Conservation (phyloP, 2,329 filamentous ascomycete genomes). For the Penicillium crustosum region DNA sequence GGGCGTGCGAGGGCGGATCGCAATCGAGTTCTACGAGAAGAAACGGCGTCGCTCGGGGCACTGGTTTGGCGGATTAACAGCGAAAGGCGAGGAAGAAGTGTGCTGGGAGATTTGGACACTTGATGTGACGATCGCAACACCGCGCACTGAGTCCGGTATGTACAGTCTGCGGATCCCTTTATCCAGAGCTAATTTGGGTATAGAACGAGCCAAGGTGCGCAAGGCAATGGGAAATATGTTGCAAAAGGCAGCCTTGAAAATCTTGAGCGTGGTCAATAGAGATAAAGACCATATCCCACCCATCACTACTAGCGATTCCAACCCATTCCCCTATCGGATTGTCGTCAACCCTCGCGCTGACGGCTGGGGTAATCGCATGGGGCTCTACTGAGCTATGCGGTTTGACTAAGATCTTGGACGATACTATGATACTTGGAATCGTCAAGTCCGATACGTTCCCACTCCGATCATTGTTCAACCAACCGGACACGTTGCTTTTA, state of each 20-base stretch:
- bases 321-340: constrained; percentile 95
- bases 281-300: constrained; percentile 97
- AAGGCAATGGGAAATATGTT: constrained; percentile 89
- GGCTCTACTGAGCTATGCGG: constrained; percentile 59
- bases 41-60: constrained; percentile 76
- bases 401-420: background rate
- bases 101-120: constrained; percentile 97
- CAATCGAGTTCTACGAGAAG: constrained; percentile 94
- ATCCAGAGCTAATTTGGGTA: constrained; percentile 2
- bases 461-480: constrained; percentile 1
- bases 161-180: constrained; percentile 4
- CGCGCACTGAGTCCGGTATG: constrained; percentile 82
- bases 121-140: constrained; percentile 88
- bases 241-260: constrained; percentile 83
- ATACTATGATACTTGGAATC: background rate
- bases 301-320: constrained; percentile 86
- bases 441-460: background rate
- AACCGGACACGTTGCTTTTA: background rate
- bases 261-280: constrained; percentile 79
- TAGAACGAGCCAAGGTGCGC: constrained; percentile 84
- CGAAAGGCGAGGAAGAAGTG: constrained; percentile 81
- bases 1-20: constrained; percentile 73
- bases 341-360: constrained; percentile 79
- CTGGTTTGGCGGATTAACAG: constrained; percentile 56
- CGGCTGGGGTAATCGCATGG: constrained; percentile 76